phyloP scores from a whole-genome alignment of 257 asterid genomes.

The Solanum tarapatanum region DNA sequence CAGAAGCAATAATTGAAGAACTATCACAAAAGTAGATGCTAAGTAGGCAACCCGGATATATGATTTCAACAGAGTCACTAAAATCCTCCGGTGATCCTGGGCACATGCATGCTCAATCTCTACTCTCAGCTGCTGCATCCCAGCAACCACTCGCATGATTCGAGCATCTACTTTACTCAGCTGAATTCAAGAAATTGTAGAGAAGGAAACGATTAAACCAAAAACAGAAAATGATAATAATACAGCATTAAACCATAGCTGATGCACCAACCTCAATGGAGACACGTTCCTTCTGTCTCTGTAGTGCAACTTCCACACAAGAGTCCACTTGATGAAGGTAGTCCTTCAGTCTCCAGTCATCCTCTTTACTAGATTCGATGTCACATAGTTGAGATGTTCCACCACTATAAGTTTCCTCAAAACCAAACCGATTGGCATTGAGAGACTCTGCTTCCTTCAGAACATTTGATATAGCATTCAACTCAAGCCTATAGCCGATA shows the following conservation, averaged over 20 bases:
- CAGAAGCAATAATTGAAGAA: neutral
- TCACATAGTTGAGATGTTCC: constrained; percentile 56
- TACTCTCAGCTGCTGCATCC: constrained; percentile 64
- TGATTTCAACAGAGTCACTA: constrained; percentile 76
- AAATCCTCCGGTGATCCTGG: constrained; percentile 55
- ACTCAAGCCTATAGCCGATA: constrained; percentile 55
- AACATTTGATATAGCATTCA: constrained; percentile 77
- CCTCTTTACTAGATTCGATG: constrained; percentile 75
- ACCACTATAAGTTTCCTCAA: constrained; percentile 65
- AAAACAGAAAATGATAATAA: neutral
- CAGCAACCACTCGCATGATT: constrained; percentile 53
- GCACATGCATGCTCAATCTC: constrained; percentile 61
- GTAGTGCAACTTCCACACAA: constrained; percentile 79
- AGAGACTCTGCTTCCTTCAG: constrained; percentile 83
- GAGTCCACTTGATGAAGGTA: constrained; percentile 74
- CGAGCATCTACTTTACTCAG: constrained; percentile 84
- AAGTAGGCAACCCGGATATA: constrained; percentile 65
- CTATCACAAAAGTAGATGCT: neutral
- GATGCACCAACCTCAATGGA: constrained; percentile 65
- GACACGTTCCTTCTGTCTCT: constrained; percentile 85
- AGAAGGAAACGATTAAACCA: neutral
- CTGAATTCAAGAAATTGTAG: constrained; percentile 45
- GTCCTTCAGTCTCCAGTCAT: constrained; percentile 76
- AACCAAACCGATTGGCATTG: constrained; percentile 61
- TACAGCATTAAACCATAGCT: neutral